phyloP scores from a whole-genome alignment of 495 filamentous ascomycete genomes.

The Neurospora sp. region DNA sequence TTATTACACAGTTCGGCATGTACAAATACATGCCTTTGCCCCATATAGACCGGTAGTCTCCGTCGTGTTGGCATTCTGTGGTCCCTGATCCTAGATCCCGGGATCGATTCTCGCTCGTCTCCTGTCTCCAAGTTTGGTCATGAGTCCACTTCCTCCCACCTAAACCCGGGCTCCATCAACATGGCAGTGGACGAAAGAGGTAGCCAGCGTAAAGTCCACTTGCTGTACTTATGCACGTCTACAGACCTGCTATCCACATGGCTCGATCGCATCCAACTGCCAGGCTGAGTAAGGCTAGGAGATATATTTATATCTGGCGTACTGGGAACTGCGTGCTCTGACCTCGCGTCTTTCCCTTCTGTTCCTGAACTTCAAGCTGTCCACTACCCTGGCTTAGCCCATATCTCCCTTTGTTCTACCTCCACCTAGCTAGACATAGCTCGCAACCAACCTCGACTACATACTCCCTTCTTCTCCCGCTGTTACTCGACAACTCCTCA shows the following conservation, averaged over 20 bases:
- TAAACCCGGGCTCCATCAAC: background rate
- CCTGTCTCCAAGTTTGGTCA: constrained; percentile 3
- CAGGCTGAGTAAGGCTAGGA: background rate
- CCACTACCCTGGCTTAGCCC: background rate
- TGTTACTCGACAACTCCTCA: background rate
- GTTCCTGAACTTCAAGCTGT: background rate
- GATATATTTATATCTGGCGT: background rate
- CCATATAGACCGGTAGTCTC: background rate
- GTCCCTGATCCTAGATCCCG: background rate
- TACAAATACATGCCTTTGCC: background rate
- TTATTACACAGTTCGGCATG: background rate
- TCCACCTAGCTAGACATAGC: background rate
- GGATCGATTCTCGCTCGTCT: background rate
- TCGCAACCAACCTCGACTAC: background rate
- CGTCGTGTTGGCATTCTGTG: background rate
- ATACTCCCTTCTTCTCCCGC: background rate
- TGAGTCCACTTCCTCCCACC: constrained; percentile 8
- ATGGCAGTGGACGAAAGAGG: background rate
- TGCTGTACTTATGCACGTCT: background rate
- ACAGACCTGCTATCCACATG: background rate
- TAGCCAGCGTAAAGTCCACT: background rate
- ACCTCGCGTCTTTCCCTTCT: background rate
- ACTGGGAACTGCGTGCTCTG: background rate
- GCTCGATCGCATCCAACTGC: background rate
- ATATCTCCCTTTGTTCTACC: background rate